These are phyloP conservation scores for Pelargonium hybrid DNA, from an alignment of 441 rosid genomes.

Conservation along the genomic window DNA sequence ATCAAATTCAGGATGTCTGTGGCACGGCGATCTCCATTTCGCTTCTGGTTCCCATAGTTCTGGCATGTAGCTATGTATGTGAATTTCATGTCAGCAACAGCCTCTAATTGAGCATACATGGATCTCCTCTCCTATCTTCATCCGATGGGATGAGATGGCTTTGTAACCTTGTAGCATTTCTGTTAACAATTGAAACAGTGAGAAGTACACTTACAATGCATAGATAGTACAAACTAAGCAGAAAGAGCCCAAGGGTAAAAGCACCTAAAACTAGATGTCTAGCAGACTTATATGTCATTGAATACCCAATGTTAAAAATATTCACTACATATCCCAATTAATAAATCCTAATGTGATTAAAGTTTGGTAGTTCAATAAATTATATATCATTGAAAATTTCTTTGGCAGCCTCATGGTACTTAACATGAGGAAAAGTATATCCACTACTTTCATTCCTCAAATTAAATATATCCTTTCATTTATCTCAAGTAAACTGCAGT, in stretches of 20 bases:
- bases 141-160: conserved; percentile 71
- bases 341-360: conserved; percentile 1
- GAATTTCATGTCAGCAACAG: conserved; percentile 92
- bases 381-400: background rate
- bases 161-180: conserved; percentile 92
- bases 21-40: conserved; percentile 88
- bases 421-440: background rate
- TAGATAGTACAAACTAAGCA: background rate
- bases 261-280: background rate
- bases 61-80: conserved; percentile 96
- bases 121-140: conserved; percentile 87
- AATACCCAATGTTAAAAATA: background rate
- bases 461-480: background rate
- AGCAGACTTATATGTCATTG: background rate
- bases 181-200: conserved; percentile 29
- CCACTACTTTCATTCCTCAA: background rate
- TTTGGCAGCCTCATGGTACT: background rate
- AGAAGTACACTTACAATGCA: conserved; percentile 5
- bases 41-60: conserved; percentile 87
- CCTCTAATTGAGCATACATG: conserved; percentile 67
- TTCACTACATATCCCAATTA: conserved; percentile 7
- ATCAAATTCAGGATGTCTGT: conserved; percentile 89
- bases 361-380: background rate
- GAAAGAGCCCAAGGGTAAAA: conserved; percentile 2
- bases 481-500: background rate